Conservation (phyloP, 805 yeast genomes). For the Clavispora phyllophila region DNA sequence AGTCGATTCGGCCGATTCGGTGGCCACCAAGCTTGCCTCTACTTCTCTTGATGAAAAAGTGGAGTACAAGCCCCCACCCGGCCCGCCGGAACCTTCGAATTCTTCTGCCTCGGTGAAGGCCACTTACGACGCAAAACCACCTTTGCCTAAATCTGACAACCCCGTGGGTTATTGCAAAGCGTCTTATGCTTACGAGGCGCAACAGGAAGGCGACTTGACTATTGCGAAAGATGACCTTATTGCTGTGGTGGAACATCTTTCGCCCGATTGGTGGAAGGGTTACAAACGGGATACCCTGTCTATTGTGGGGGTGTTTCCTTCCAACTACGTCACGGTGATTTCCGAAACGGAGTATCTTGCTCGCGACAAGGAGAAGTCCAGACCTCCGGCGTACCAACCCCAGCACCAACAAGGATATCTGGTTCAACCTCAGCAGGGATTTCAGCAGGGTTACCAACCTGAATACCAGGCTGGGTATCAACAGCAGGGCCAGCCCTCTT, state of each 20-base stretch:
- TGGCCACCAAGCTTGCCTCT: constrained; percentile 9
- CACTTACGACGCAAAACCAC: background rate
- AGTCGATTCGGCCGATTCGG: constrained; percentile 4
- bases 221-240: constrained; percentile 65
- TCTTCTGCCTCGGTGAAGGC: background rate
- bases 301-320: constrained; percentile 78
- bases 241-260: constrained; percentile 64
- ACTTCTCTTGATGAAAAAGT: constrained; percentile 14
- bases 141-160: background rate
- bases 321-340: constrained; percentile 65
- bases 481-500: constrained; percentile 21
- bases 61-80: background rate
- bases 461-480: too few relatives aligned
- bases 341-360: constrained; percentile 27
- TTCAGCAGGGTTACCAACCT: background rate
- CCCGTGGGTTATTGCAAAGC: constrained; percentile 51
- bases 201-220: constrained; percentile 68
- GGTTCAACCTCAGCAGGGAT: background rate
- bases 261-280: constrained; percentile 93
- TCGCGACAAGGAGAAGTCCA: background rate
- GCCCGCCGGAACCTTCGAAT: background rate
- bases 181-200: constrained; percentile 67
- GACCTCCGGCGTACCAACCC: background rate
- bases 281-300: constrained; percentile 33
- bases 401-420: background rate